Conservation (phyloP, 192 early-diverging fungal species). For the Polychytrium aggregatum region DNA sequence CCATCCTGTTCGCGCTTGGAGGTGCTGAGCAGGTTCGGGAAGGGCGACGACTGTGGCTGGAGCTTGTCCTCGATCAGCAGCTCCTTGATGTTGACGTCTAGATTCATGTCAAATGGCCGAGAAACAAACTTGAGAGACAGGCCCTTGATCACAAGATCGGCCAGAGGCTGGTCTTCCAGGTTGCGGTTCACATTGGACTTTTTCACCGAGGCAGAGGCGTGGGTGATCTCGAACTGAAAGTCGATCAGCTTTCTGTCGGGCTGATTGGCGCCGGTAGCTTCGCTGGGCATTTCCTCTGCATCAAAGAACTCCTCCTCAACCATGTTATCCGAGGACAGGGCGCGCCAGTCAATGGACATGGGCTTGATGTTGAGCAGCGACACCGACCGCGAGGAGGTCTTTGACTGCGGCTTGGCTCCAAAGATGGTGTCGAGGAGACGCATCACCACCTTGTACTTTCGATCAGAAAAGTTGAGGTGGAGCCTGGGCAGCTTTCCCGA, state of each 20-base stretch:
- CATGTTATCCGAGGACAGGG: too few relatives aligned
- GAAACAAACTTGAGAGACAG: constrained; percentile 59
- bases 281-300: constrained; percentile 36
- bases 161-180: constrained; percentile 38
- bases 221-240: constrained; percentile 56
- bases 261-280: constrained; percentile 13
- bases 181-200: constrained; percentile 35
- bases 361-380: too few relatives aligned
- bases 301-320: constrained; percentile 44
- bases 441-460: constrained; percentile 88
- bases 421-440: constrained; percentile 59
- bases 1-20: not conserved
- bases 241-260: constrained; percentile 10
- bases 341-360: too few relatives aligned
- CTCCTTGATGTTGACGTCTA: constrained; percentile 65
- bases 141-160: constrained; percentile 56
- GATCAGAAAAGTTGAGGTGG: constrained; percentile 83
- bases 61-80: constrained; percentile 65
- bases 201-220: constrained; percentile 53
- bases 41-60: constrained; percentile 28
- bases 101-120: constrained; percentile 62
- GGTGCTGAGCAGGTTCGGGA: constrained; percentile 41
- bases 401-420: too few relatives aligned
- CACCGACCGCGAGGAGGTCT: too few relatives aligned
- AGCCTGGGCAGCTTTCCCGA: constrained; percentile 72